Base-by-base conservation (phyloP, 805 yeast species). In the Scheffersomyces lignosus region DNA sequence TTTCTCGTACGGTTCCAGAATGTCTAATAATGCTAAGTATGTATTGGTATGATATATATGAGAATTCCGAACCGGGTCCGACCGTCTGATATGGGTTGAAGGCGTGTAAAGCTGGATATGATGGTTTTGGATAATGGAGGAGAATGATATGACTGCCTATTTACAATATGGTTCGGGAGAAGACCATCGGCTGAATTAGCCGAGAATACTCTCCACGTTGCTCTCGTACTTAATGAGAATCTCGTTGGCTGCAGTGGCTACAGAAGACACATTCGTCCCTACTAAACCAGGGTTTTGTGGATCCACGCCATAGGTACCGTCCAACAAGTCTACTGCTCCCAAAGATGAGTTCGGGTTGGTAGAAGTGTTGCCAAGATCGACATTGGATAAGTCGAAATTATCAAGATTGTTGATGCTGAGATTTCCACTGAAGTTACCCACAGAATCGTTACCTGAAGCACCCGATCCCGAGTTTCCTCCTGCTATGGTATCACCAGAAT, bases 301-400 rank as follows among this genome's bases (percentile, higher is more conserved):
- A 15, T 40, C 46, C 2, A 33, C 28, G 15, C 47, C 49, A 34
- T 44, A 48, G 4, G 49, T 30, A 9, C 48, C 51, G 16, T 43
- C 54, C 30, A 51, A 38, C 26, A 52, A 38, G 33, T 52, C 57
- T 12, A 49, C 52, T 5, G 34, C 33, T 12, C 40, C 43, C 25
- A 35, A 15, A n/a, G 41, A 37, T 5, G 32, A 15, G 22, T 33
- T 36, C 8, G 37, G 20, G 24, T 5, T 7, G 23, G 9, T n/a
- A 13, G 15, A 10, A 5, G 27, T 4, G 12, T 17, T 31, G n/a
- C 27, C 12, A 8, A 15, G 18, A 31, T 31, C 36, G 1, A 14
- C 26, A 13, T 28, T 29, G 27, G 31, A 18, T n/a, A 27, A 32
- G 18, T 29, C 30, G 12, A 18, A 6, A 3, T 22, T 27, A 8